Conservation (phyloP, 306 rosid genomes). For the Lagenaria siceraria region DNA sequence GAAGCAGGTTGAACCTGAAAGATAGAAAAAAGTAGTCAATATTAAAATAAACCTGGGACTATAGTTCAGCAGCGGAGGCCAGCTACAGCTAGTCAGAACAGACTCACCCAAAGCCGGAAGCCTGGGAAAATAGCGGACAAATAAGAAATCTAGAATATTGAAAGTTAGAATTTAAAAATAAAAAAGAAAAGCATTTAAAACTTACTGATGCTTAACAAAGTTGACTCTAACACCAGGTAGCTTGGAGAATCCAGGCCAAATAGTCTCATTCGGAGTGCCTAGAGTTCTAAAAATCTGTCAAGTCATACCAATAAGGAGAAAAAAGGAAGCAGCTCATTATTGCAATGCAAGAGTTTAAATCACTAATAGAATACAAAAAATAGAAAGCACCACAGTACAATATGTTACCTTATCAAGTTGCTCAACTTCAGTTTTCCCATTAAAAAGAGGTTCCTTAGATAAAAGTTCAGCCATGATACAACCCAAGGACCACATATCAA, state of each 20-base stretch:
- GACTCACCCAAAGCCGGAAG: slow-evolving; percentile 99
- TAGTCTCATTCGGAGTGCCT: slow-evolving; percentile 67
- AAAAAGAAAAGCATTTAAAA: background rate
- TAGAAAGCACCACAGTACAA: background rate
- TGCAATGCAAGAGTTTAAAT: background rate
- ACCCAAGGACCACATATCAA: slow-evolving; percentile 97
- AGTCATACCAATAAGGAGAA: background rate
- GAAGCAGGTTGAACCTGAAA: slow-evolving; percentile 54
- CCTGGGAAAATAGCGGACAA: slow-evolving; percentile 95
- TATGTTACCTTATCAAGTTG: slow-evolving; percentile 65
- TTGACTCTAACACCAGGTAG: slow-evolving; percentile 57
- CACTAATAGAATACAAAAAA: background rate
- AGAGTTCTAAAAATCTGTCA: slow-evolving; percentile 65
- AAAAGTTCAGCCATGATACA: slow-evolving; percentile 90
- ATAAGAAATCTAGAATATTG: slow-evolving; percentile 48
- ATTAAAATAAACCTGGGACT: slow-evolving; percentile 24
- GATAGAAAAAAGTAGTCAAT: slow-evolving; percentile 31
- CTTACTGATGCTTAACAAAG: slow-evolving; percentile 68
- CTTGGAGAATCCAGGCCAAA: slow-evolving; percentile 78
- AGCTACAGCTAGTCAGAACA: slow-evolving; percentile 84
- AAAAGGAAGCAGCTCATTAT: slow-evolving; percentile 2
- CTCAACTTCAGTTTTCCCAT: slow-evolving; percentile 68
- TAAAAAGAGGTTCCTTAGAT: slow-evolving; percentile 67
- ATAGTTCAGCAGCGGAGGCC: slow-evolving; percentile 65
- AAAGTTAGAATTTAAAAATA: background rate